phyloP scores from a whole-genome alignment of 2,329 filamentous ascomycete species.

The Dothideomycetes sp. region DNA sequence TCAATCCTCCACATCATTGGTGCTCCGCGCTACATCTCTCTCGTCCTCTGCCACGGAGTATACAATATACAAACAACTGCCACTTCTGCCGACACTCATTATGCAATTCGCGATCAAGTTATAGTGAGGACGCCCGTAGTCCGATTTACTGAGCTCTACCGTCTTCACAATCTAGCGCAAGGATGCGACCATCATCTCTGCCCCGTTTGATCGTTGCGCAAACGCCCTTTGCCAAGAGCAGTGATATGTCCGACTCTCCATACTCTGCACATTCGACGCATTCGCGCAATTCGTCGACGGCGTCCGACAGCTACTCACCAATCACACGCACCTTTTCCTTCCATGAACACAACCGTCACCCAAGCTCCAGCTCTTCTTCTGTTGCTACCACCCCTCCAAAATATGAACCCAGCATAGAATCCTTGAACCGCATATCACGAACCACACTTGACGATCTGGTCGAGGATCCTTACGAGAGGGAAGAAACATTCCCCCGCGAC shows the following conservation, averaged over 20 bases:
- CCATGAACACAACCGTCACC: constrained; percentile 54
- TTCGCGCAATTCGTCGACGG: constrained; percentile 28
- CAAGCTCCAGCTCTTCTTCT: constrained; percentile 69
- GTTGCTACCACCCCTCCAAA: constrained; percentile 52
- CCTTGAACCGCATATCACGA: constrained; percentile 54
- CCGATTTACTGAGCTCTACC: background rate
- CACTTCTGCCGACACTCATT: constrained; percentile 3
- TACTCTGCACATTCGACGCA: constrained; percentile 21
- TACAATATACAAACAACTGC: too few species aligned
- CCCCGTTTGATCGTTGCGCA: constrained; percentile 29
- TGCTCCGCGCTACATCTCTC: too few species aligned
- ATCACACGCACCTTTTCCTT: constrained; percentile 60
- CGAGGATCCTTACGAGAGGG: constrained; percentile 69
- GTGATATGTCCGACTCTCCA: constrained; percentile 17
- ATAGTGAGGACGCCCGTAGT: constrained; percentile 13
- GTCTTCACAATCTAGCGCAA: constrained; percentile 1
- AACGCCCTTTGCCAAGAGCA: constrained; percentile 25
- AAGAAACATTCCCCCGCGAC: constrained; percentile 40
- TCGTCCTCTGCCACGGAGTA: too few species aligned
- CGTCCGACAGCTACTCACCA: constrained; percentile 60
- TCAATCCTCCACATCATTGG: too few species aligned
- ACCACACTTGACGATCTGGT: constrained; percentile 69
- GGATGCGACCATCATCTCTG: constrained; percentile 31
- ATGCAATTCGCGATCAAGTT: constrained; percentile 7
- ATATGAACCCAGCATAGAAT: constrained; percentile 41